These are phyloP conservation scores for Friedmanniomyces simplex DNA, from an alignment of 495 filamentous ascomycete genomes.

Conservation along the genomic window DNA sequence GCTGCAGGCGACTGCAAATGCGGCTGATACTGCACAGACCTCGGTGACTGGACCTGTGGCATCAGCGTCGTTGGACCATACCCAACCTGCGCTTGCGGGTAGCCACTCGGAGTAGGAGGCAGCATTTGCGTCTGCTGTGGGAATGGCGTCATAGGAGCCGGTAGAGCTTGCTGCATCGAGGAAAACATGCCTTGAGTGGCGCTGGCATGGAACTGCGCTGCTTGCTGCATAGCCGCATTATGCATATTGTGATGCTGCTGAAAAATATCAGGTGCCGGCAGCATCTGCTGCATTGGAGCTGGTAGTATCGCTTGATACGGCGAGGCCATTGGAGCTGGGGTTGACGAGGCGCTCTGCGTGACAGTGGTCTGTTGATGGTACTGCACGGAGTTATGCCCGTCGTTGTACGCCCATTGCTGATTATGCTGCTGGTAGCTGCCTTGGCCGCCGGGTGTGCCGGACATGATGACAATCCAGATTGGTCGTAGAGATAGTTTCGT, in stretches of 20 bases:
- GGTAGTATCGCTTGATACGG: background rate
- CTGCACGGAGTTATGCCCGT: background rate
- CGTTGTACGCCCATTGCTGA: conserved; percentile 5
- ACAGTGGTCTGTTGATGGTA: background rate
- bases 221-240: background rate
- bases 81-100: background rate
- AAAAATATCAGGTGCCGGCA: background rate
- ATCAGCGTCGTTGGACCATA: background rate
- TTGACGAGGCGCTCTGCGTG: background rate
- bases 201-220: background rate
- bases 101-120: background rate
- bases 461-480: background rate
- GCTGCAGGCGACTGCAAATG: background rate
- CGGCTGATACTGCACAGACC: too few species aligned
- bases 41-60: background rate
- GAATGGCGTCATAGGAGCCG: background rate
- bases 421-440: conserved; percentile 1
- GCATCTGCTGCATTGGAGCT: background rate
- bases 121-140: background rate
- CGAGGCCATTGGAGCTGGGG: background rate
- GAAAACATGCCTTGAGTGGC: background rate
- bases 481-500: too few species aligned
- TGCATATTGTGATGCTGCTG: conserved; percentile 1
- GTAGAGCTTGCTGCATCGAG: background rate
- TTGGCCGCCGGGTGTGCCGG: background rate